A percentile compares a stretch with the other conserved stretches of the same genome.
Conservation (phyloP, 2,329 filamentous ascomycete genomes). For the Fusarium marasasianum region DNA sequence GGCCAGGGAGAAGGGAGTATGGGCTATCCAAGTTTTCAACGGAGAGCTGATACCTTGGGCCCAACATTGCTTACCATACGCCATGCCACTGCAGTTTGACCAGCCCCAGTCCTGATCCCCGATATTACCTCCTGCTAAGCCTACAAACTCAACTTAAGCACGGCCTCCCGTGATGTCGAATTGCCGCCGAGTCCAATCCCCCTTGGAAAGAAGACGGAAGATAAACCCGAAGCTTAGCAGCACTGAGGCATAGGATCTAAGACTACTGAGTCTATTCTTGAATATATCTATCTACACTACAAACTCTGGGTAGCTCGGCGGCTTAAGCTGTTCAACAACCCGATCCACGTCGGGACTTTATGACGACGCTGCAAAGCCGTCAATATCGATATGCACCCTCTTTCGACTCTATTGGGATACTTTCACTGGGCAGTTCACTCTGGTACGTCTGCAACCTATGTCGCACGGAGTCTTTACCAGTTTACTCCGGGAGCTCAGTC, state of each 20-base stretch:
- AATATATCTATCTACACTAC: background rate
- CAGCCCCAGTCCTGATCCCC: fast-evolving
- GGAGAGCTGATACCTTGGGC: background rate
- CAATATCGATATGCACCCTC: background rate
- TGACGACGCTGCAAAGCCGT: background rate
- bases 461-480: background rate
- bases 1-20: background rate
- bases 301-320: background rate
- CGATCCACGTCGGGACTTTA: too few relatives aligned
- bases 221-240: background rate
- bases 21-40: fast-evolving
- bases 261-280: fast-evolving
- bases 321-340: too few relatives aligned
- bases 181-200: background rate
- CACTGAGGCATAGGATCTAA: background rate
- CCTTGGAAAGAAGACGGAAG: background rate
- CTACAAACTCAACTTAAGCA: background rate
- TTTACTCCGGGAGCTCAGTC: fast-evolving
- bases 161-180: fast-evolving
- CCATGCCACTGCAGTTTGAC: background rate
- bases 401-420: background rate
- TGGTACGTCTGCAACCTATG: background rate
- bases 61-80: background rate
- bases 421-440: fast-evolving
- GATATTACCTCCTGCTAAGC: fast-evolving